phyloP scores from a whole-genome alignment of 805 yeast species.

The Wickerhamiella kazuoi region DNA sequence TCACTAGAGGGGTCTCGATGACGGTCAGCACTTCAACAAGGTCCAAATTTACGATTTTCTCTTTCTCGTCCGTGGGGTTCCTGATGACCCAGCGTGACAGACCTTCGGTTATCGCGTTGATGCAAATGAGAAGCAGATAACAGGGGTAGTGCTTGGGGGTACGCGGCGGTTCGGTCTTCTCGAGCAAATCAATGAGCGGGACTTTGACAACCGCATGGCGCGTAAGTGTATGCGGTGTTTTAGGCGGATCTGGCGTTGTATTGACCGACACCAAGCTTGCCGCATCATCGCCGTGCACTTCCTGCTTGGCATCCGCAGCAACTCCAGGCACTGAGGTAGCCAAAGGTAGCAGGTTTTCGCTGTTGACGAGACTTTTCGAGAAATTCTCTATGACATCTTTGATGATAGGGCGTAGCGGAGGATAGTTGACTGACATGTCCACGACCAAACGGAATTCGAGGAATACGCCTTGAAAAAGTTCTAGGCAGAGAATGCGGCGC shows the following conservation, averaged over 20 bases:
- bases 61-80: conserved; percentile 1
- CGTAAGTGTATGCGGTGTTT: background rate
- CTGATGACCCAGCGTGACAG: conserved; percentile 28
- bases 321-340: conserved; percentile 1
- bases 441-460: conserved; percentile 36
- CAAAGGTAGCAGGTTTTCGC: conserved; percentile 3
- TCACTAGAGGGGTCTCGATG: conserved; percentile 21
- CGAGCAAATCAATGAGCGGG: conserved; percentile 55
- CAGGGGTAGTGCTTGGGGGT: conserved; percentile 45
- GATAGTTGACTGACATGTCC: conserved; percentile 27
- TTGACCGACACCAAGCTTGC: background rate
- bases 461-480: conserved; percentile 45
- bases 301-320: background rate
- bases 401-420: background rate
- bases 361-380: conserved; percentile 6
- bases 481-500: conserved; percentile 61
- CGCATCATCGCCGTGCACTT: background rate
- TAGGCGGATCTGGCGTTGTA: background rate
- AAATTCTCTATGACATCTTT: conserved; percentile 1
- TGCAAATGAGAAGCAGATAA: conserved; percentile 36
- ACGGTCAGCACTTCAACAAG: conserved; percentile 3
- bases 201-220: conserved; percentile 17
- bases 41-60: conserved; percentile 2
- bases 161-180: conserved; percentile 61
- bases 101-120: conserved; percentile 48